A percentile compares a stretch with the other conserved stretches of the same genome.
Evolutionary conservation across 176 grass and related monocot species (phyloP).

Genomic region (Tillandsia leiboldiana): DNA sequence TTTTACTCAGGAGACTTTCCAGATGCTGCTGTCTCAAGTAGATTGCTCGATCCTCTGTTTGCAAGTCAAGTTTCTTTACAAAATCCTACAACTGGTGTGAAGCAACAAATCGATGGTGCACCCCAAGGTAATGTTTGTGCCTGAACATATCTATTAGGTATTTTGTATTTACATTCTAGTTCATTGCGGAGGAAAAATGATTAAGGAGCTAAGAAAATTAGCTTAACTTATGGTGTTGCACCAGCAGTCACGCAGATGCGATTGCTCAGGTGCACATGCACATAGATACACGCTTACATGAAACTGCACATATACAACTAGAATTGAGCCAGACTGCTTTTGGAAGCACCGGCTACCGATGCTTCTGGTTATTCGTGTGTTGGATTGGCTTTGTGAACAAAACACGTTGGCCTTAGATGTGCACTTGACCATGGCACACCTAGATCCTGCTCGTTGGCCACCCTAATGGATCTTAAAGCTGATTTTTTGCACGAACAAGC

Average conservation of each 20-base stretch:
- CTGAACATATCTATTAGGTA: background rate
- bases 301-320: background rate
- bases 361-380: background rate
- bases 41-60: background rate
- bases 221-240: too few relatives aligned
- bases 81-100: background rate
- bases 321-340: background rate
- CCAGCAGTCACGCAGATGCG: too few relatives aligned
- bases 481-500: too few relatives aligned
- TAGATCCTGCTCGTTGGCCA: too few relatives aligned
- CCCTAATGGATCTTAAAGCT: too few relatives aligned
- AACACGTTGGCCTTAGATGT: too few relatives aligned
- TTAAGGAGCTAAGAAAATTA: background rate
- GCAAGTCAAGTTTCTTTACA: slow-evolving; percentile 9
- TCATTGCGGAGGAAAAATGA: background rate
- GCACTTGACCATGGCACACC: too few relatives aligned
- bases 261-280: background rate
- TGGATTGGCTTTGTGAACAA: too few relatives aligned
- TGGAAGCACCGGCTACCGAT: background rate
- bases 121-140: slow-evolving; percentile 2
- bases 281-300: too few relatives aligned
- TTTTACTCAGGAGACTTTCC: background rate
- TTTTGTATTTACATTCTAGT: background rate
- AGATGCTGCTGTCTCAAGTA: slow-evolving; percentile 3
- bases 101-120: slow-evolving; percentile 1